Base-by-base conservation (phyloP, 768 basidiomycete species). In the Coprinellus micaceus region DNA sequence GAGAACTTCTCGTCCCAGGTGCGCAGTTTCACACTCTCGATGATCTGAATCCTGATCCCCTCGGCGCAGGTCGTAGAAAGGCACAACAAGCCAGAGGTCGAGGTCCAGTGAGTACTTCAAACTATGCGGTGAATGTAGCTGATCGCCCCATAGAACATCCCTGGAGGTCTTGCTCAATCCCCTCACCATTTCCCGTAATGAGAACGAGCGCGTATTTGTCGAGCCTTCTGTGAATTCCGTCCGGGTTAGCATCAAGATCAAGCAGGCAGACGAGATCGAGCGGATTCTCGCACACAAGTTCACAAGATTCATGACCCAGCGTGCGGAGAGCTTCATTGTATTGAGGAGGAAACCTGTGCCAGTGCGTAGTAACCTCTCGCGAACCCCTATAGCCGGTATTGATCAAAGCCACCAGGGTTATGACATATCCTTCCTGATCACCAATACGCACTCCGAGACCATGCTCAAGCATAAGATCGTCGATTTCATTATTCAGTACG, bases 391-490 rank as follows among this genome's bases (percentile, higher is more conserved):
- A 33, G 21, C 21, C 58, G 26, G 25, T 61, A 19, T 60, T 53
- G 4, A n/a, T 9, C 21, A 40, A 54, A 17, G 52, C 30, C 17
- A 11, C 24, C 19, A 99, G 94, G 97, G 97, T 54, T 98, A 98
- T 63, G 97, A 98, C 62, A 98, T 99, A 60, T 96, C 94, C 2
- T 98, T 99, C 80, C 78, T 98, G 59, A 95, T 99, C 68, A 98
- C 96, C 56, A 97, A 98, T 72, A 86, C 88, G 51, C 94, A 99
- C 70, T 82, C 94, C 29, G 96, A 98, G 71, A 95, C 92, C 10
- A 98, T 99, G 97, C 79, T 98, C 63, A 99, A 98, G 76, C 97
- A 99, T 74, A 98, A 98, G 77, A 89, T 99, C 52, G 97, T 99
- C 36, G 97, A 99, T 74, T 99, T 99, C 73, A 97, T 99, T 75